Evolutionary conservation across 257 asterid species (phyloP).

Genomic region (Craterostigma plantagineum): DNA sequence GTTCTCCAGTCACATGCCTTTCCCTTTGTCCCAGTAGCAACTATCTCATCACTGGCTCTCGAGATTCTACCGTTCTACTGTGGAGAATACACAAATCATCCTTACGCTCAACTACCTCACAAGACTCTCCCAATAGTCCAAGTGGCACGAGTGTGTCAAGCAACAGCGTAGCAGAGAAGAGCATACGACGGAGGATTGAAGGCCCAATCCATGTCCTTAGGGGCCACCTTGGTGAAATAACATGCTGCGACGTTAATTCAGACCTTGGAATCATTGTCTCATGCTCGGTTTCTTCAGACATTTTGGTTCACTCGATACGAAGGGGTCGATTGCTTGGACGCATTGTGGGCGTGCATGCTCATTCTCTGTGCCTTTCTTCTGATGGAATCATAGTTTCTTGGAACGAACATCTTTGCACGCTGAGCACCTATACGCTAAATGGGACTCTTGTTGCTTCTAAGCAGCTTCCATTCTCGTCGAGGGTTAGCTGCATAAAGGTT

Average conservation of each 20-base stretch:
- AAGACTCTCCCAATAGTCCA: constrained; percentile 40
- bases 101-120: constrained; percentile 27
- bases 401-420: constrained; percentile 36
- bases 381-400: constrained; percentile 70
- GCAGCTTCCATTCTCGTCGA: constrained; percentile 42
- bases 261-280: constrained; percentile 95
- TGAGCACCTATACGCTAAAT: constrained; percentile 65
- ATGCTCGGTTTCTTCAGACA: constrained; percentile 62
- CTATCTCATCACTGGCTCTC: constrained; percentile 87
- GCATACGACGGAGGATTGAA: constrained; percentile 46
- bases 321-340: constrained; percentile 72
- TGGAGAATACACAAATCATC: constrained; percentile 72
- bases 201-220: constrained; percentile 90
- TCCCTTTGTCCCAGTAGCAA: constrained; percentile 66
- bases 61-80: constrained; percentile 66
- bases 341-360: constrained; percentile 68
- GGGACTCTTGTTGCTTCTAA: constrained; percentile 50
- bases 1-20: constrained; percentile 88
- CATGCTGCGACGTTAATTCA: constrained; percentile 71
- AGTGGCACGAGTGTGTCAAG: constrained; percentile 27
- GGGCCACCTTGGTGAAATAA: constrained; percentile 73
- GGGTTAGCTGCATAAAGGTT: constrained; percentile 71
- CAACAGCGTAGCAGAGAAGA: constrained; percentile 28
- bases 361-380: constrained; percentile 57
- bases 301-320: constrained; percentile 73